phyloP scores from a whole-genome alignment of 495 filamentous ascomycete genomes.

The Recurvomyces mirabilis region DNA sequence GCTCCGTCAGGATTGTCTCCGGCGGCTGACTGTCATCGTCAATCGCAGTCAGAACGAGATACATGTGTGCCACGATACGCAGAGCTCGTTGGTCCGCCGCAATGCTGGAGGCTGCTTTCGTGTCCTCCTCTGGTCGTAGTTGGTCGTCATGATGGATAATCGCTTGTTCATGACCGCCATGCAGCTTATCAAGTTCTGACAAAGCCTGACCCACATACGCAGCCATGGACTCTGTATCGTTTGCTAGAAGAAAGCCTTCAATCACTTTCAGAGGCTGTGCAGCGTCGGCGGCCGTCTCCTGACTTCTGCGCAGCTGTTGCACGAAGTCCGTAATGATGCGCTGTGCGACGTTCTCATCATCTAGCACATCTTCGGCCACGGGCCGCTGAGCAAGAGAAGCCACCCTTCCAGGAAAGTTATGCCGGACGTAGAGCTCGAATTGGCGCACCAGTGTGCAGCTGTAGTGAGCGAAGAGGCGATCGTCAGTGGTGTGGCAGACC shows the following conservation, averaged over 20 bases:
- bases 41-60: constrained; percentile 24
- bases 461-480: constrained; percentile 82
- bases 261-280: constrained; percentile 50
- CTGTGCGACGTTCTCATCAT: constrained; percentile 41
- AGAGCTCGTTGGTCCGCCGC: constrained; percentile 15
- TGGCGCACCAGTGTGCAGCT: constrained; percentile 62
- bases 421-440: constrained; percentile 51
- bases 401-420: constrained; percentile 35
- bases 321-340: constrained; percentile 35
- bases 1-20: constrained; percentile 29
- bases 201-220: constrained; percentile 10
- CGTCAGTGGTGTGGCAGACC: constrained; percentile 74
- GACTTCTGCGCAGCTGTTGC: background rate
- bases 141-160: too few species aligned
- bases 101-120: too few species aligned
- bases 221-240: constrained; percentile 26
- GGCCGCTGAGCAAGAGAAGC: constrained; percentile 31
- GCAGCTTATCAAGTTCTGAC: constrained; percentile 4
- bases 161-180: background rate
- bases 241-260: constrained; percentile 53
- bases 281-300: constrained; percentile 35
- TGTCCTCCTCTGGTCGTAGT: too few species aligned
- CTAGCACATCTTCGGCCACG: constrained; percentile 43
- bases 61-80: constrained; percentile 32
- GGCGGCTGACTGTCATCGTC: constrained; percentile 5